Evolutionary conservation across 2,329 filamentous ascomycete species (phyloP), one percentile per base, ranked within the genome.

Genomic region (Pseudocercospora cruenta): DNA sequence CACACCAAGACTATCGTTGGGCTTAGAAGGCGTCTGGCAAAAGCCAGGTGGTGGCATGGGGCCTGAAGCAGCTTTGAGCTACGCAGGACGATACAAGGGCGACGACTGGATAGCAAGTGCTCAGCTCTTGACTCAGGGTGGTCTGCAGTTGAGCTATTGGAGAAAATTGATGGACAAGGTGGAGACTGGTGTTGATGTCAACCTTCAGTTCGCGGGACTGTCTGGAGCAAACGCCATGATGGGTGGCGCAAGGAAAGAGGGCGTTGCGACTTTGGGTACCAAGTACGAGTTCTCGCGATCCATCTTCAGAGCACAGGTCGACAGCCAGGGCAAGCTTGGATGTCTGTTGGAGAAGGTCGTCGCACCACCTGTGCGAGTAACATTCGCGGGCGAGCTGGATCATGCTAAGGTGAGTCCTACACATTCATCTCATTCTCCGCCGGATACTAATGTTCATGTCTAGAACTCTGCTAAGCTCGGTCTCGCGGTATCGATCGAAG

Each of bases 221-320:
- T 84, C 88, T 57, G 72, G 77, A 87, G 66, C 77, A 66, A 72
- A 73, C 28, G 85, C 87, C 63, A 93, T 95, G 88, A 92, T 92
- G 75, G 88, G 86, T 67, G 88, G 88, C 55, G 79, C 90, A 62
- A 87, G 90, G 79, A 94, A 93, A 81, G 94, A 99, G 80, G 95
- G 95, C 63, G 87, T 92, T 68, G 94, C 96, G 62, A 93, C 94
- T 62, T 87, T 98, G 75, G 95, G 94, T 76, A 92, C 93, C 78
- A 99, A 99, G 83, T 99, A 99, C 82, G 94, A 97, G 80, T 99
- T 99, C 88, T 88, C 92, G 77, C 92, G 93, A 83, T 95, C 92
- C 63, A 95, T 93, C 59, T 97, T 97, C 89, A 90, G 94, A 71
- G 95, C 94, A 53, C 95, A 99, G 83, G 87, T 98, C 74, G 95